Conservation (phyloP, 2,329 filamentous ascomycete species). For the Cytospora leucostoma region DNA sequence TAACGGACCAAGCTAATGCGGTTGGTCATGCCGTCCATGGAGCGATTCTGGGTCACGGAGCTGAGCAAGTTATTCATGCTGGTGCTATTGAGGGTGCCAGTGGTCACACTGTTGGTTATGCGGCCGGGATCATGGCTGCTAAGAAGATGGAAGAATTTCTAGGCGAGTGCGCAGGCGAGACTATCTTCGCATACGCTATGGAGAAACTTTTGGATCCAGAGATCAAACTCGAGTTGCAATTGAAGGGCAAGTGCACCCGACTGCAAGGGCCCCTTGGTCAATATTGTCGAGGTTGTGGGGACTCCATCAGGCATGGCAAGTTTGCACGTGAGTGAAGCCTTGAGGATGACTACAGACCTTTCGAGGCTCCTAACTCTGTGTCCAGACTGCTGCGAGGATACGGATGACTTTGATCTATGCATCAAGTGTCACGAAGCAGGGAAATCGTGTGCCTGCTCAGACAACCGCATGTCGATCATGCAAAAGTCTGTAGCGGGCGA, state of each 20-base stretch:
- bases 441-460: conserved; percentile 17
- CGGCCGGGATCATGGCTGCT: conserved; percentile 20
- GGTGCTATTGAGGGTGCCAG: conserved; percentile 10
- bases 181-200: conserved; percentile 24
- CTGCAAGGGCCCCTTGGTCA: conserved; percentile 24
- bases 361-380: not conserved
- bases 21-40: conserved; percentile 23
- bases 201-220: conserved; percentile 26
- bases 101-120: conserved; percentile 24
- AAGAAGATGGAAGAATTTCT: conserved; percentile 28
- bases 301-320: conserved; percentile 23
- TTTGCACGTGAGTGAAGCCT: conserved; percentile 19
- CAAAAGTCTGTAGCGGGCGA: conserved; percentile 24
- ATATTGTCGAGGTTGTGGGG: conserved; percentile 20
- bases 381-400: conserved; percentile 22
- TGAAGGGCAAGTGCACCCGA: conserved; percentile 22
- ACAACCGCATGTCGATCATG: conserved; percentile 22
- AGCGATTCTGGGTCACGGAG: conserved; percentile 17
- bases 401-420: conserved; percentile 27
- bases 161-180: conserved; percentile 25
- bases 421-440: conserved; percentile 19
- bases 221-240: conserved; percentile 23
- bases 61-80: conserved; percentile 13
- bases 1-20: conserved; percentile 22
- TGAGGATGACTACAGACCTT: not conserved